A percentile compares a stretch with the other conserved stretches of the same genome.
Conservation (phyloP, 2,329 filamentous ascomycete species). For the Arthrobotrys pseudoclavata region DNA sequence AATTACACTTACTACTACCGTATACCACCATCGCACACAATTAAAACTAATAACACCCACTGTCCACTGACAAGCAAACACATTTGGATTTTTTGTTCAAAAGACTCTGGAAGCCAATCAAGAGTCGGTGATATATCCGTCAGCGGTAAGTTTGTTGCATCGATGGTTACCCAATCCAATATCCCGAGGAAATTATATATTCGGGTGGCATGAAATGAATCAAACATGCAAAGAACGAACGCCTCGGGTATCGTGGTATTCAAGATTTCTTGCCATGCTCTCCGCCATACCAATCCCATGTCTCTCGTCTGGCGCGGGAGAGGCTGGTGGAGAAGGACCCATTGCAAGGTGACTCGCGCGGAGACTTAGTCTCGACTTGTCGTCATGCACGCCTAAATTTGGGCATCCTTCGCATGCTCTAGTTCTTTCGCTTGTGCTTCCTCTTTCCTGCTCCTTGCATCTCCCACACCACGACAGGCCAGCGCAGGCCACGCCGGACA, state of each 20-base stretch:
- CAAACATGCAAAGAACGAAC: neutral
- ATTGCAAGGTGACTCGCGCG: constrained; percentile 40
- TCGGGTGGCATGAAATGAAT: constrained; percentile 32
- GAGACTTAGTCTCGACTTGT: constrained; percentile 48
- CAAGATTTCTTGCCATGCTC: constrained; percentile 13
- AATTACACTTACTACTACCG: constrained; percentile 34
- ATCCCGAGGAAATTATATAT: neutral
- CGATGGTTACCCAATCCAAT: constrained; percentile 48
- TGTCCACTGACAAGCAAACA: constrained; percentile 56
- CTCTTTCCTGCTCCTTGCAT: constrained; percentile 53
- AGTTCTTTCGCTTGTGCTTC: constrained; percentile 56
- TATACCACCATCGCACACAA: constrained; percentile 17
- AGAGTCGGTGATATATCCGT: constrained; percentile 59
- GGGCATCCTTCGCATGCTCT: constrained; percentile 48
- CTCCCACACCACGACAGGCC: constrained; percentile 33
- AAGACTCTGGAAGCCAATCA: constrained; percentile 60
- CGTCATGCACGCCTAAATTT: constrained; percentile 60
- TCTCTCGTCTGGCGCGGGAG: constrained; percentile 58
- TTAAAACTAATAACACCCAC: constrained; percentile 42
- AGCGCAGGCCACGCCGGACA: constrained; percentile 38
- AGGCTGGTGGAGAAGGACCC: constrained; percentile 43
- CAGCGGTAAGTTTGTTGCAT: constrained; percentile 57
- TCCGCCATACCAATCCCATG: constrained; percentile 48
- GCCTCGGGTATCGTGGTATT: constrained; percentile 36
- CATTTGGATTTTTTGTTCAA: constrained; percentile 26